phyloP scores from a whole-genome alignment of 1,284 basidiomycete species.

The Bjerkandera adusta region DNA sequence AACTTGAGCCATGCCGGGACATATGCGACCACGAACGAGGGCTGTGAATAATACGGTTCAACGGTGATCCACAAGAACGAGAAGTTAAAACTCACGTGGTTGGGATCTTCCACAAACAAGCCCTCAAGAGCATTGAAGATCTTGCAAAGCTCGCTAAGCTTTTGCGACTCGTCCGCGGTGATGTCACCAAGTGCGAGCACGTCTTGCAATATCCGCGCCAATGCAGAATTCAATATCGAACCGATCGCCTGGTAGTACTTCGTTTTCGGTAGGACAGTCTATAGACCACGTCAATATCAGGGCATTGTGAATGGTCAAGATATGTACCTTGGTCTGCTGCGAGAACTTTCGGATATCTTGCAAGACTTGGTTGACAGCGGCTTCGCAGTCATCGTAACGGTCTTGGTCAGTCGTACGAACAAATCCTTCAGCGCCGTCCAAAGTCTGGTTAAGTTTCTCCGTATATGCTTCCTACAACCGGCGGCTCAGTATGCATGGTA shows the following conservation, averaged over 20 bases:
- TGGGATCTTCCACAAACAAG: conserved; percentile 69
- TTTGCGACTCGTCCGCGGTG: conserved; percentile 85
- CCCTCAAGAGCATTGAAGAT: conserved; percentile 79
- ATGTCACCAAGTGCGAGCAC: conserved; percentile 87
- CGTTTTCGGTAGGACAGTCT: conserved; percentile 60
- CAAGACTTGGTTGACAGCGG: conserved; percentile 64
- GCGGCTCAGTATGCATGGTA: conserved; percentile 1
- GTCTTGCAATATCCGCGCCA: conserved; percentile 70
- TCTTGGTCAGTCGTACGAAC: conserved; percentile 70
- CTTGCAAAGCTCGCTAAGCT: conserved; percentile 79
- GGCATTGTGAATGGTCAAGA: background rate
- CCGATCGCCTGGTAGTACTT: conserved; percentile 76
- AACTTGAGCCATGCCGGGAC: conserved; percentile 95
- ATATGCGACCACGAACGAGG: conserved; percentile 70
- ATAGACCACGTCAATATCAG: conserved; percentile 7
- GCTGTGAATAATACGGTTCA: conserved; percentile 33
- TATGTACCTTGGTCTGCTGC: conserved; percentile 71
- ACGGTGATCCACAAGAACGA: conserved; percentile 4
- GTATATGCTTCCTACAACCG: conserved; percentile 43
- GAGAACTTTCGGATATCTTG: conserved; percentile 66
- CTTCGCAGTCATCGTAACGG: conserved; percentile 78
- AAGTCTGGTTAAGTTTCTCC: conserved; percentile 38
- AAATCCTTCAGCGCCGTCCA: conserved; percentile 73
- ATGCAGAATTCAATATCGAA: conserved; percentile 68
- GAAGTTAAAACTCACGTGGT: conserved; percentile 41